A percentile compares a stretch with the other conserved stretches of the same genome.
phyloP scores from a whole-genome alignment of 495 filamentous ascomycete genomes.

The Friedmanniomyces simplex region DNA sequence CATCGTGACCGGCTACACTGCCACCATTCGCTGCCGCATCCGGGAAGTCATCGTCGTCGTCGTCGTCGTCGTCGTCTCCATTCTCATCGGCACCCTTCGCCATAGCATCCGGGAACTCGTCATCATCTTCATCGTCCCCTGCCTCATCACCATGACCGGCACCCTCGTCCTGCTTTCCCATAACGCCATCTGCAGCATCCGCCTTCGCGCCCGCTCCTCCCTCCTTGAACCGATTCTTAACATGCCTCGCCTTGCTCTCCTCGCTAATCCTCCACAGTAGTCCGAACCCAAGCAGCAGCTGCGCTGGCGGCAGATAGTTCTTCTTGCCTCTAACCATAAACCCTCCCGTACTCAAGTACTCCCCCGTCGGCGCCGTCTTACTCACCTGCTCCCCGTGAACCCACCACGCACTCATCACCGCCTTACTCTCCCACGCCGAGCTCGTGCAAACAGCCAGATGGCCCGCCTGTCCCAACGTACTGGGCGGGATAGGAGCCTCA shows the following conservation, averaged over 20 bases:
- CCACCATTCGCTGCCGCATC: slow-evolving; percentile 19
- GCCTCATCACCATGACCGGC: slow-evolving; percentile 2
- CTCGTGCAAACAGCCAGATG: slow-evolving; percentile 73
- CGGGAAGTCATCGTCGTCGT: slow-evolving; percentile 28
- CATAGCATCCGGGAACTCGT: slow-evolving; percentile 36
- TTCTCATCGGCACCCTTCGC: slow-evolving; percentile 25
- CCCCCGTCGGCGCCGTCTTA: slow-evolving; percentile 68
- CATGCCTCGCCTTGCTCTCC: slow-evolving; percentile 70
- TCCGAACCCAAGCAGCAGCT: slow-evolving; percentile 75
- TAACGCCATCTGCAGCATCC: no score
- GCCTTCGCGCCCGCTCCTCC: no score
- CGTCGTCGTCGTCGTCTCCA: no score
- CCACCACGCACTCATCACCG: slow-evolving; percentile 92
- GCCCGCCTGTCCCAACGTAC: slow-evolving; percentile 83
- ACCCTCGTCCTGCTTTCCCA: not conserved
- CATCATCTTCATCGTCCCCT: slow-evolving; percentile 23
- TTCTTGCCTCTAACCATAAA: slow-evolving; percentile 79
- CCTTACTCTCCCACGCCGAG: slow-evolving; percentile 89
- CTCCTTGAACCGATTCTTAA: slow-evolving; percentile 57
- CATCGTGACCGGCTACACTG: slow-evolving; percentile 19
- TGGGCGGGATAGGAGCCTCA: slow-evolving; percentile 79
- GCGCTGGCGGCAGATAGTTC: slow-evolving; percentile 81
- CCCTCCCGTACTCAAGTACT: slow-evolving; percentile 60
- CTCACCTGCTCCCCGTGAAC: slow-evolving; percentile 77
- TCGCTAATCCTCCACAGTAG: slow-evolving; percentile 84